These are phyloP conservation scores for Taphrina betulina DNA, from an alignment of 1,139 yeast species.

Conservation along the genomic window DNA sequence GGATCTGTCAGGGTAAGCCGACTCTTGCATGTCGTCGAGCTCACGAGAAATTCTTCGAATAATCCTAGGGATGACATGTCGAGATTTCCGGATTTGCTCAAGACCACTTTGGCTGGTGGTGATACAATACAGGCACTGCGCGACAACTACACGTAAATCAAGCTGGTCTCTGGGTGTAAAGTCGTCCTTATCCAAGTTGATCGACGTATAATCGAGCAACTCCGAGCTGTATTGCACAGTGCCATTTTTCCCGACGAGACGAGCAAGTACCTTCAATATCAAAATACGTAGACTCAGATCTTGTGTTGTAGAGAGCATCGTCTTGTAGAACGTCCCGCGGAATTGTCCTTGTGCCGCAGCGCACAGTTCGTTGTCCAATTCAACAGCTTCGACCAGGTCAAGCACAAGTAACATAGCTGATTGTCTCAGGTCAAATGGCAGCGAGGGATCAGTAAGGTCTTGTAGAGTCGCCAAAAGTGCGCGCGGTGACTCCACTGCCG, in stretches of 20 bases:
- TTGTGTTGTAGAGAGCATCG: no score
- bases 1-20: neutral
- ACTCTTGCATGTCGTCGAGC: conserved; percentile 10
- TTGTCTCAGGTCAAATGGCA: no score
- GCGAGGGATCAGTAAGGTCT: no score
- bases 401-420: no score
- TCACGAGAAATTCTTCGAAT: conserved; percentile 10
- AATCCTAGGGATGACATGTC: conserved; percentile 23
- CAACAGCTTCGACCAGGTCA: no score
- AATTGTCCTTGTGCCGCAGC: no score
- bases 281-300: neutral
- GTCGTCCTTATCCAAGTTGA: conserved; percentile 1
- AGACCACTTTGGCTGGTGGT: conserved; percentile 6
- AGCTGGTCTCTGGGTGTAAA: neutral
- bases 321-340: no score
- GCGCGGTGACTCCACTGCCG: no score
- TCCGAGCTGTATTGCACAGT: neutral
- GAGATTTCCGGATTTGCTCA: conserved; percentile 4
- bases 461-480: no score
- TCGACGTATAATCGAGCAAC: conserved; percentile 8
- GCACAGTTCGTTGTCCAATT: no score
- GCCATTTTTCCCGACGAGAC: neutral
- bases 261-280: neutral
- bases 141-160: neutral
- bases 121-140: conserved; percentile 22